These are phyloP conservation scores for Syzygium oleosum DNA, from an alignment of 345 rosid species.

Conservation along the genomic window DNA sequence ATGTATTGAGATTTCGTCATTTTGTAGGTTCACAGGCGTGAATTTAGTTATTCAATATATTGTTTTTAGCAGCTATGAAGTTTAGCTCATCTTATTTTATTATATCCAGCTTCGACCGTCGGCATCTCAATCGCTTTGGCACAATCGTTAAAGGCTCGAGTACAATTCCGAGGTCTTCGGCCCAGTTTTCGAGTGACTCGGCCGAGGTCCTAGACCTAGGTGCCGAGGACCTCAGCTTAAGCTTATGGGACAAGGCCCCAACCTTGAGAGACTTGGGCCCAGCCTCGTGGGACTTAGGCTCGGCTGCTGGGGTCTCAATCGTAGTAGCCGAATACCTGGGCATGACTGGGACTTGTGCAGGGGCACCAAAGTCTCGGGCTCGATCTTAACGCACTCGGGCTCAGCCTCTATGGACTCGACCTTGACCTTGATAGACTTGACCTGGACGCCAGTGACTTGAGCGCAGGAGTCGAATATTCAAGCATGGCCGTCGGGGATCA, in stretches of 20 bases:
- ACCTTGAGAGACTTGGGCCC: background rate
- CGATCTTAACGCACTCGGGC: accelerated
- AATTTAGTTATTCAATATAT: background rate
- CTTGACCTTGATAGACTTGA: accelerated
- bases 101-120: background rate
- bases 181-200: accelerated
- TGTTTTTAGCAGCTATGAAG: background rate
- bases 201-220: background rate
- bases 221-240: background rate
- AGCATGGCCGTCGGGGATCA: background rate
- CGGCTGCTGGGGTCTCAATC: accelerated
- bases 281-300: background rate
- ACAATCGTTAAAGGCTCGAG: accelerated
- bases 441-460: accelerated
- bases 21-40: background rate
- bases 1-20: background rate
- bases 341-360: accelerated
- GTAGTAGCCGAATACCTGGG: background rate
- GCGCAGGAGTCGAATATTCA: accelerated
- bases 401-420: background rate
- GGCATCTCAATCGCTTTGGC: accelerated
- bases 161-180: background rate
- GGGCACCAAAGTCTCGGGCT: accelerated
- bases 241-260: background rate
- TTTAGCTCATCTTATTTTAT: background rate